These are phyloP conservation scores for Poterioochromonas sp. DNA, from an alignment of 352 stramenopile species.

Conservation along the genomic window DNA sequence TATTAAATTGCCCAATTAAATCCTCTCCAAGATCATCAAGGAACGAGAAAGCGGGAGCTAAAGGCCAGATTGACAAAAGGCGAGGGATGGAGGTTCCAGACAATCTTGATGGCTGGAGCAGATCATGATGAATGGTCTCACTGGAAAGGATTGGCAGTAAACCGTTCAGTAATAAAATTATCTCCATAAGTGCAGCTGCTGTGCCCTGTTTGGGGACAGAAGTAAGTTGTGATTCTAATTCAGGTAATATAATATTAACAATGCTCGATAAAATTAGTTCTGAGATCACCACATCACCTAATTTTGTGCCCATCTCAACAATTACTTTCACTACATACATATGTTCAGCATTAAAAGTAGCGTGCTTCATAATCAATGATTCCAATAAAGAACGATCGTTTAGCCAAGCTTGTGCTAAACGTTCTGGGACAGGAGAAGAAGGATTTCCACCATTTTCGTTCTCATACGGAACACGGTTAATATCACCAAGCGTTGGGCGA, in stretches of 20 bases:
- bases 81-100: background rate
- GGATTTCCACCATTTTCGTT: too few relatives aligned
- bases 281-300: background rate
- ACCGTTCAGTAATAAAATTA: background rate
- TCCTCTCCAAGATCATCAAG: background rate
- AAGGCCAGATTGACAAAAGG: conserved; percentile 1
- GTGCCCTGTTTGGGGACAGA: background rate
- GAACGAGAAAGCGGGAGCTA: background rate
- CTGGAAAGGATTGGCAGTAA: background rate
- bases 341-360: background rate
- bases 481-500: too few relatives aligned
- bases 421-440: too few relatives aligned
- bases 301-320: background rate
- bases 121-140: background rate
- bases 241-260: background rate
- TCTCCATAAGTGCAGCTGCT: conserved; percentile 10
- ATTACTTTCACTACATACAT: conserved; percentile 5
- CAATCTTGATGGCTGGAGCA: background rate
- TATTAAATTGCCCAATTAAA: too few relatives aligned
- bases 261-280: conserved; percentile 10
- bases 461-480: too few relatives aligned
- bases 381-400: too few relatives aligned
- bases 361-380: background rate
- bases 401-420: too few relatives aligned
- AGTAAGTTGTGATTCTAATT: background rate